phyloP scores from a whole-genome alignment of 306 rosid species.

The peach (Prunus persica) region Prunus_persica_NCBIv2 NC_034013.1:2719501-2720000 shows the following conservation, averaged over 20 bases:
- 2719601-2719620: background rate
- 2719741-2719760: background rate
- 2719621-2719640: conserved; percentile 1
- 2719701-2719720: too few relatives aligned
- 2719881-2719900: background rate
- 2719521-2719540: background rate
- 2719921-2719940: conserved; percentile 37
- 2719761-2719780: background rate
- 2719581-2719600: background rate
- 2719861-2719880: background rate
- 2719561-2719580: background rate
- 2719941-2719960: conserved; percentile 46
- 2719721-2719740: too few relatives aligned
- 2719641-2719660: background rate
- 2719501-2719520: background rate
- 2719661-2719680: too few relatives aligned
- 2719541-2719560: background rate
- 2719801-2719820: background rate
- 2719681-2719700: background rate
- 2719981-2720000: conserved; percentile 52
- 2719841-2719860: background rate
- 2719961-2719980: conserved; percentile 45
- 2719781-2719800: background rate
- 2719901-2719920: conserved; percentile 26
- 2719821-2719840: background rate